phyloP scores from a whole-genome alignment of 176 grass and related monocot genomes.

The Cocos nucifera region DNA sequence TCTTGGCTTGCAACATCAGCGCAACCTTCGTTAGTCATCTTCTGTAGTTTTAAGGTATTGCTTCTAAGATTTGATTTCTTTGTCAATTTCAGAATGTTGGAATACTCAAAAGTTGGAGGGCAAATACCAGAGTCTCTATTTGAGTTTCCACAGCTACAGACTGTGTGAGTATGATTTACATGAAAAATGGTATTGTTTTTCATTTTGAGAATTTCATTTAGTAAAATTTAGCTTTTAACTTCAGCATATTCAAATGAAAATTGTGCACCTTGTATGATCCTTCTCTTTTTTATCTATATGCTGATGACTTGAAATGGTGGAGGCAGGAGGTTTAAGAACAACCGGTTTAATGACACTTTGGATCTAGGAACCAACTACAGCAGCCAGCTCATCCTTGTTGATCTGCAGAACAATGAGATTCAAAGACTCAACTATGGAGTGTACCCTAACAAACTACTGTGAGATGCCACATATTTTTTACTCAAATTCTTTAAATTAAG shows the following conservation, averaged over 20 bases:
- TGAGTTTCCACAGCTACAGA: constrained; percentile 46
- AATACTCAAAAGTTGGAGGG: constrained; percentile 34
- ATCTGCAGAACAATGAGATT: constrained; percentile 56
- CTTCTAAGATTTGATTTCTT: no score
- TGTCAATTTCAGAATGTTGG: constrained; percentile 42
- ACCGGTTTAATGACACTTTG: constrained; percentile 62
- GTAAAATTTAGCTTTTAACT: no score
- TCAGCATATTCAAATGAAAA: no score
- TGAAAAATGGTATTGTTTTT: not conserved
- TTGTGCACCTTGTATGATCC: no score
- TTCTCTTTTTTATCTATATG: no score
- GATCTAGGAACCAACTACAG: constrained; percentile 32
- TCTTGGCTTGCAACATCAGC: no score
- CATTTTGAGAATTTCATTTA: not conserved
- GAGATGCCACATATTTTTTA: not conserved
- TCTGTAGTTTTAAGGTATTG: no score
- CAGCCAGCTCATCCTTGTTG: constrained; percentile 45
- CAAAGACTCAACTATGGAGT: constrained; percentile 8
- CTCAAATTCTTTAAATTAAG: no score
- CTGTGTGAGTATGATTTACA: constrained; percentile 46
- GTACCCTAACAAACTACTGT: constrained; percentile 49
- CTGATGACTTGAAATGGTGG: constrained; percentile 1
- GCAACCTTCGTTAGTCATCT: no score
- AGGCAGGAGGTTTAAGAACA: constrained; percentile 52
- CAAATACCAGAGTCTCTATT: constrained; percentile 51